Evolutionary conservation across 768 basidiomycete species (phyloP).

Genomic region (Boletus reticuloceps): DNA sequence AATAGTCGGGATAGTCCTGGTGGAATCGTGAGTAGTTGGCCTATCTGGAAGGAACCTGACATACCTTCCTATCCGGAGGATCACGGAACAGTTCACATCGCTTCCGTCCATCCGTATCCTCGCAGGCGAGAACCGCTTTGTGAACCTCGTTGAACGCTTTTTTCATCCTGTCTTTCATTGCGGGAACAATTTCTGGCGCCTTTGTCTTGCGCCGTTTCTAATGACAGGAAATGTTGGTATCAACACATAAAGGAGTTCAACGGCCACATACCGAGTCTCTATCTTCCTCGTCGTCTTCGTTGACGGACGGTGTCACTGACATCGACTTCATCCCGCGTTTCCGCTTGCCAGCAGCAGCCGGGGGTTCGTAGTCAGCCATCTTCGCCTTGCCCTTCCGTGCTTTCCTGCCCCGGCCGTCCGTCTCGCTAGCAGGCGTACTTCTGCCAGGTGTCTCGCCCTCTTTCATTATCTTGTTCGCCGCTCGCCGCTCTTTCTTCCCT

Average conservation of each 20-base stretch:
- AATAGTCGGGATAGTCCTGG: slow-evolving; percentile 91
- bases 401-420: slow-evolving; percentile 54
- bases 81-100: slow-evolving; percentile 87
- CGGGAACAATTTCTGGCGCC: slow-evolving; percentile 52
- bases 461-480: slow-evolving; percentile 53
- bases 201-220: slow-evolving; percentile 89
- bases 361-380: slow-evolving; percentile 48
- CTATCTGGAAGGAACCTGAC: slow-evolving; percentile 13
- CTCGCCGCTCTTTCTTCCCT: slow-evolving; percentile 64
- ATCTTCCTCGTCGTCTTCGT: slow-evolving; percentile 77
- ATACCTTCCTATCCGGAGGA: slow-evolving; percentile 74
- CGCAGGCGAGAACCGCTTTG: slow-evolving; percentile 68
- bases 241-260: neutral
- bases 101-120: slow-evolving; percentile 71
- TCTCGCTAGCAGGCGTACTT: slow-evolving; percentile 63
- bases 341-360: slow-evolving; percentile 55
- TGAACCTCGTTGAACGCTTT: slow-evolving; percentile 76
- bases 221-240: slow-evolving; percentile 1
- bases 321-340: slow-evolving; percentile 72
- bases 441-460: slow-evolving; percentile 61
- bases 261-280: slow-evolving; percentile 56
- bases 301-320: slow-evolving; percentile 72
- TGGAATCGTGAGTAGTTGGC: slow-evolving; percentile 9
- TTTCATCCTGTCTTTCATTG: slow-evolving; percentile 75
- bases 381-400: slow-evolving; percentile 60